Evolutionary conservation across 2,329 filamentous ascomycete species (phyloP), one percentile per base, ranked within the genome.

Genomic region (Teratosphaeria nubilosa): DNA sequence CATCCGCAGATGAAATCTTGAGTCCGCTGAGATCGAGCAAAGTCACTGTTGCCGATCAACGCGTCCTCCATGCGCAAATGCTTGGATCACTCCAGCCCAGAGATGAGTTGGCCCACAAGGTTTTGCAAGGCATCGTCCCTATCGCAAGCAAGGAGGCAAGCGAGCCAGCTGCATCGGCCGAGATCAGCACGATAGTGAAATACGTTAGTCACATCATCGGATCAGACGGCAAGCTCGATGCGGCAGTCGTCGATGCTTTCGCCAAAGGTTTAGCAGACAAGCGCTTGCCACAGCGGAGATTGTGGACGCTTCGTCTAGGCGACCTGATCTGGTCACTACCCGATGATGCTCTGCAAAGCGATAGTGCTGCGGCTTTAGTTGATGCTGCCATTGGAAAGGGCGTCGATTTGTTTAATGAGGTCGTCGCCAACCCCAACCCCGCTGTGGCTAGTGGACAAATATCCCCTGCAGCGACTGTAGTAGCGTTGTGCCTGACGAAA

Each of bases 221-320:
- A n/a, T 78, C 83, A 30, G 81, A 78, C 25, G 72, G 79, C 1
- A 79, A 85, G 37, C 69, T 91, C 16, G 84, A 87, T 11, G 87
- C 87, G 65, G 71, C 84, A 4, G 80, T 87, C 1, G 72, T 85
- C 1, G 90, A 92, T 67, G 79, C 84, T 0, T 86, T 95, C 65
- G 75, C 81, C 30, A 97, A 96, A 73, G 94, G 92, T 1, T 78
- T 95, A 51, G 79, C 80, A 7, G 94, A 99, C 64, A 99, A 97
- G 74, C 90, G 91, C 66, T 76, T 88, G 1, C 80, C 85, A 5
- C 83, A 88, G 56, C 86, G 89, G 30, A 89, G 86, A 62, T 75
- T 90, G 24, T 99, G 94, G 94, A 80, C 90, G 56, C 77, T 94
- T 41, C 84, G 85, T 48, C 76, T 86, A 34, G 90, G 88, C 48